These are phyloP conservation scores for Phaeoacremonium minimum DNA, from an alignment of 2,329 filamentous ascomycete species.

Conservation along the genomic window DNA sequence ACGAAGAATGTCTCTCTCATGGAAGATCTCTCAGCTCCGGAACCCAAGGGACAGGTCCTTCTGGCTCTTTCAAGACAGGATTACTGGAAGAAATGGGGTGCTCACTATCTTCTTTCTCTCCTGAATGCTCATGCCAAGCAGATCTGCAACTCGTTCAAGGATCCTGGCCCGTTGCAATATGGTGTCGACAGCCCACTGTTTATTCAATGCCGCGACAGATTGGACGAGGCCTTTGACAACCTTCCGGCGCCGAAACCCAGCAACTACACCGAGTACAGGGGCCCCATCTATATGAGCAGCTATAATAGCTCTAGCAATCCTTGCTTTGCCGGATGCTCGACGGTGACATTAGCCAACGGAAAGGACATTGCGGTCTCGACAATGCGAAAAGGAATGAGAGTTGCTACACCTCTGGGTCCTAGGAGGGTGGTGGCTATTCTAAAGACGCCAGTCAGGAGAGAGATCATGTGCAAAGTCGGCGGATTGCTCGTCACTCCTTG, in stretches of 20 bases:
- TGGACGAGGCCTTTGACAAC: constrained; percentile 45
- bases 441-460: constrained; percentile 36
- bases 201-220: constrained; percentile 37
- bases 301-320: constrained; percentile 37
- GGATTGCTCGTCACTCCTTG: constrained; percentile 51
- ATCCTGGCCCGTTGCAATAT: constrained; percentile 52
- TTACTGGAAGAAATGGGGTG: constrained; percentile 48
- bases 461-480: constrained; percentile 39
- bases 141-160: constrained; percentile 59
- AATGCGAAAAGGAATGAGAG: constrained; percentile 39
- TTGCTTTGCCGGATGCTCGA: constrained; percentile 50
- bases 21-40: constrained; percentile 39
- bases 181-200: constrained; percentile 48
- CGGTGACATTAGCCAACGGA: constrained; percentile 39
- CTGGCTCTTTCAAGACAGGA: constrained; percentile 34
- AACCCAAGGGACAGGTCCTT: constrained; percentile 43
- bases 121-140: constrained; percentile 53
- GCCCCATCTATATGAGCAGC: constrained; percentile 29
- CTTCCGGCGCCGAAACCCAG: constrained; percentile 39
- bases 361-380: constrained; percentile 31
- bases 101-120: constrained; percentile 53
- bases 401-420: constrained; percentile 45
- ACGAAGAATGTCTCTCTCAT: constrained; percentile 39
- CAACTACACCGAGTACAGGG: constrained; percentile 3
- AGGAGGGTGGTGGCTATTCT: constrained; percentile 47